Evolutionary conservation across 2,329 filamentous ascomycete genomes (phyloP).

Genomic region (Neophaeococcomyces aloes): DNA sequence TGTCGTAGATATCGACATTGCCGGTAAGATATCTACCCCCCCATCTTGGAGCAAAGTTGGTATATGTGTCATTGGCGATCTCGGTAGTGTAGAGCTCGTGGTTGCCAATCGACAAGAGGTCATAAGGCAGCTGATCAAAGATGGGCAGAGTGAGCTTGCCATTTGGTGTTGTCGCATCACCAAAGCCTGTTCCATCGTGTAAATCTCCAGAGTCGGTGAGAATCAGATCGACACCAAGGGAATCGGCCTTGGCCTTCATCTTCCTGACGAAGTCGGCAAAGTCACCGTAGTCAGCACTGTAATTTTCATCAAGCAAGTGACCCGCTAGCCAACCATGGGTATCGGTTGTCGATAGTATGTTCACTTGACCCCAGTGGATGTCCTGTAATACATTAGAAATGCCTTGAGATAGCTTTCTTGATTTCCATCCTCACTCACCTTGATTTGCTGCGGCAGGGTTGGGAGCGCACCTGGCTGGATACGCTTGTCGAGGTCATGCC

Average conservation of each 20-base stretch:
- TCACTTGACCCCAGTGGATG: slow-evolving; percentile 54
- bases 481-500: slow-evolving; percentile 17
- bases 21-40: slow-evolving; percentile 44
- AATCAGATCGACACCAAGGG: slow-evolving; percentile 49
- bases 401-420: too few species aligned
- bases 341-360: slow-evolving; percentile 41
- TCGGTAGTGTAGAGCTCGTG: slow-evolving; percentile 56
- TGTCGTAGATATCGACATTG: slow-evolving; percentile 41
- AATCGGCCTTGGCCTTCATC: slow-evolving; percentile 49
- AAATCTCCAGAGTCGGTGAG: slow-evolving; percentile 53
- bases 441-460: slow-evolving; percentile 17
- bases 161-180: slow-evolving; percentile 49
- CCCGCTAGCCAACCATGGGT: slow-evolving; percentile 53
- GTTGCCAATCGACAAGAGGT: slow-evolving; percentile 48
- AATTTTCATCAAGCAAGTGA: slow-evolving; percentile 39
- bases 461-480: slow-evolving; percentile 17
- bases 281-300: slow-evolving; percentile 55
- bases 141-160: slow-evolving; percentile 45
- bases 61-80: slow-evolving; percentile 52
- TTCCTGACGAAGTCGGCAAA: slow-evolving; percentile 50
- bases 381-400: too few species aligned
- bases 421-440: too few species aligned
- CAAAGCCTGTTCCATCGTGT: slow-evolving; percentile 56
- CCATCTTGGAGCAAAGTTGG: slow-evolving; percentile 49
- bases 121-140: slow-evolving; percentile 44